Evolutionary conservation across 139 green algal genomes (phyloP).

Genomic region (Volvox africanus): DNA sequence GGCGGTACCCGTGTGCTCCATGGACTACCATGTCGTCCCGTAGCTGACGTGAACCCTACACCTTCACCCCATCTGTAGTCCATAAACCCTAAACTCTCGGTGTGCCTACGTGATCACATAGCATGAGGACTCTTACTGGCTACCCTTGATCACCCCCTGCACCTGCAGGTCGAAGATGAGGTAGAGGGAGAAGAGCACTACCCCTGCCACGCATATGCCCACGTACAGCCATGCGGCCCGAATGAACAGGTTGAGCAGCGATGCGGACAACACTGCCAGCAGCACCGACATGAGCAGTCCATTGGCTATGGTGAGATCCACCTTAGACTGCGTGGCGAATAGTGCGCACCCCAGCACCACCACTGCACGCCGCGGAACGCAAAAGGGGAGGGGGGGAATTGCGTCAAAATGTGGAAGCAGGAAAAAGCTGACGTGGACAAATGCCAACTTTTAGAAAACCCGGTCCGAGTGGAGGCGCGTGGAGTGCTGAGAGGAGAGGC

Average conservation of each 20-base stretch:
- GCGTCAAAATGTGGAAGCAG: not conserved
- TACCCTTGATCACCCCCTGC: not conserved
- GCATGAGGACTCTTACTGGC: too few species aligned
- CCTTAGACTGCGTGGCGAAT: constrained; percentile 24
- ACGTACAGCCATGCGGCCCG: constrained; percentile 28
- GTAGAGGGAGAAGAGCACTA: constrained; percentile 51
- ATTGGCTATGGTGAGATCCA: constrained; percentile 42
- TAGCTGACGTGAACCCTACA: too few species aligned
- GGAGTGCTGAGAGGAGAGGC: too few species aligned
- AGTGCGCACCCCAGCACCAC: constrained; percentile 29
- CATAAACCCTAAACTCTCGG: too few species aligned
- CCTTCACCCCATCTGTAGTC: too few species aligned
- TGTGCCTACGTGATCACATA: too few species aligned
- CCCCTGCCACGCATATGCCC: constrained; percentile 5
- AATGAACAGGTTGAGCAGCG: constrained; percentile 44
- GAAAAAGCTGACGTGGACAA: not conserved
- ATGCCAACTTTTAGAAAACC: not conserved
- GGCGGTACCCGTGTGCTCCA: too few species aligned
- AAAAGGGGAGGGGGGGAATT: not conserved
- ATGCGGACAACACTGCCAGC: constrained; percentile 34
- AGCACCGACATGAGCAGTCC: constrained; percentile 38
- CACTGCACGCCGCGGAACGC: not conserved
- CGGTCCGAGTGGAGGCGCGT: too few species aligned
- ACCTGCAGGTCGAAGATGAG: constrained; percentile 58
- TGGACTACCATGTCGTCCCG: not conserved